Conservation (phyloP, 768 basidiomycete species). For the Cystoderma amianthinum region DNA sequence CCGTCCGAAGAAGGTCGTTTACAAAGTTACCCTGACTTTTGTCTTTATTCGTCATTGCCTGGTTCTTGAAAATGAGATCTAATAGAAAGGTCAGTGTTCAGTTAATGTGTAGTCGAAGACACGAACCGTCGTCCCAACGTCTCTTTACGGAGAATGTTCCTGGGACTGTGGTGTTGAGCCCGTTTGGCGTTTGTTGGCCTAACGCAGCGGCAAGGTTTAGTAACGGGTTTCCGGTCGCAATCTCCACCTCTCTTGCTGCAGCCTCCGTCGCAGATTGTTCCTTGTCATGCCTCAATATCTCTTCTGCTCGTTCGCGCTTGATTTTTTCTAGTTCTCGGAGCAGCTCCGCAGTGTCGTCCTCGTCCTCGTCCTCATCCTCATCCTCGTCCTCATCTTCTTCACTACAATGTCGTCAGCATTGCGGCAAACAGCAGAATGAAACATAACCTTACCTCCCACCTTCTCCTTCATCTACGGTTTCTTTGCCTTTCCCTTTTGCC, state of each 20-base stretch:
- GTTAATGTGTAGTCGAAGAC: slow-evolving; percentile 4
- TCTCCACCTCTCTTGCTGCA: slow-evolving; percentile 68
- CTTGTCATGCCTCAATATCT: slow-evolving; percentile 76
- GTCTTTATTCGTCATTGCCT: slow-evolving; percentile 66
- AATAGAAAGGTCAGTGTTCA: slow-evolving; percentile 6
- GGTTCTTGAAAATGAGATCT: slow-evolving; percentile 99
- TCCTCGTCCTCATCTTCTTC: too few relatives aligned
- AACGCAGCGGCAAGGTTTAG: slow-evolving; percentile 89
- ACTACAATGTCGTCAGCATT: slow-evolving; percentile 35
- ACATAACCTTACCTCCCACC: too few relatives aligned
- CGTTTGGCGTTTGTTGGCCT: slow-evolving; percentile 57
- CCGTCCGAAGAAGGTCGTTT: slow-evolving; percentile 90
- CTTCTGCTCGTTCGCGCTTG: slow-evolving; percentile 91
- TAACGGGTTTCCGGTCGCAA: slow-evolving; percentile 83
- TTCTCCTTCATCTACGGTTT: slow-evolving; percentile 29
- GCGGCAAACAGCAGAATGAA: too few relatives aligned
- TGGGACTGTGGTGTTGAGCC: slow-evolving; percentile 65
- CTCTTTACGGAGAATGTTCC: slow-evolving; percentile 89
- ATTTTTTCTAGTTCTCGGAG: slow-evolving; percentile 98
- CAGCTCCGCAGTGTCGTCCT: slow-evolving; percentile 90
- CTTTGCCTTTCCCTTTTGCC: slow-evolving; percentile 26
- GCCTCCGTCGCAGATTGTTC: slow-evolving; percentile 60
- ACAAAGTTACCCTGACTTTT: slow-evolving; percentile 78
- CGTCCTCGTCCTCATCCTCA: too few relatives aligned
- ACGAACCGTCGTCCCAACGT: slow-evolving; percentile 85